These are phyloP conservation scores for Acacia acuminata DNA, from an alignment of 306 rosid genomes.

Conservation along the genomic window DNA sequence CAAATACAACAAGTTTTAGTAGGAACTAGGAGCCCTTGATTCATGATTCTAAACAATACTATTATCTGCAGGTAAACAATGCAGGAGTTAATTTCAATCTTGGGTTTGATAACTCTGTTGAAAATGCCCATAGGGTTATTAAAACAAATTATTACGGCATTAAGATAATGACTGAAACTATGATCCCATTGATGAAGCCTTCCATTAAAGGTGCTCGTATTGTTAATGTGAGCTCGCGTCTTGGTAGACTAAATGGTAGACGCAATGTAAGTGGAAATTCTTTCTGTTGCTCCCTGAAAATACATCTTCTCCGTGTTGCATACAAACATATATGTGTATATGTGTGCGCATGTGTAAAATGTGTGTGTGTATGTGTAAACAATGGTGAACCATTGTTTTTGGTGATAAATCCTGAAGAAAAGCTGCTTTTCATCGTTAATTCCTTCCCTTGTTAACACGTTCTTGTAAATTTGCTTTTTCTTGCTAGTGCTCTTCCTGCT, in stretches of 20 bases:
- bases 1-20: not conserved
- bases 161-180: slow-evolving; percentile 71
- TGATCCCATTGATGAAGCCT: slow-evolving; percentile 86
- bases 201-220: slow-evolving; percentile 71
- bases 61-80: slow-evolving; percentile 67
- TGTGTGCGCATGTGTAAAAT: not conserved
- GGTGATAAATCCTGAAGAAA: not conserved
- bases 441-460: slow-evolving; percentile 2
- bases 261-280: slow-evolving; percentile 61
- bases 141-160: slow-evolving; percentile 80
- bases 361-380: not conserved
- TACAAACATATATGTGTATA: not conserved
- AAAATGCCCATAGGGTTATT: slow-evolving; percentile 61
- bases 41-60: slow-evolving; percentile 21
- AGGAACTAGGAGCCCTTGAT: not conserved
- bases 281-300: not conserved
- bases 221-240: slow-evolving; percentile 83
- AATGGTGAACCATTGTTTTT: not conserved
- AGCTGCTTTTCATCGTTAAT: not conserved
- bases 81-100: slow-evolving; percentile 90
- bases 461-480: not conserved
- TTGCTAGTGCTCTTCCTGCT: not conserved
- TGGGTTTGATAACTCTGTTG: slow-evolving; percentile 76
- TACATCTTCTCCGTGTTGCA: not conserved
- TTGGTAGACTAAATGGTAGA: slow-evolving; percentile 78